These are phyloP conservation scores for Candida golubevii DNA, from an alignment of 805 yeast species.

Conservation along the genomic window DNA sequence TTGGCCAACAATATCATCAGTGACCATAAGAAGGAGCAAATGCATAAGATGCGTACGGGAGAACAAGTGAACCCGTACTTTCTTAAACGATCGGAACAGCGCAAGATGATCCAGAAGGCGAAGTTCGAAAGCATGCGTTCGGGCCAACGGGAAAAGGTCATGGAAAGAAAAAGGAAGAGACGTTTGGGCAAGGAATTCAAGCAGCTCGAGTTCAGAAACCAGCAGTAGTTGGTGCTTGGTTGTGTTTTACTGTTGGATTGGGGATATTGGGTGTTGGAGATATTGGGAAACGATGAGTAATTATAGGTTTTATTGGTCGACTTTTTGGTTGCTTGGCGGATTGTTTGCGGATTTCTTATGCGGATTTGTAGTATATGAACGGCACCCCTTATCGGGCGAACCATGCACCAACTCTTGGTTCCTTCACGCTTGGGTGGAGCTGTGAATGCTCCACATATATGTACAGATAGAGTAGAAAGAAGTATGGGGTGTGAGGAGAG, in stretches of 20 bases:
- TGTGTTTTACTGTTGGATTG: not conserved
- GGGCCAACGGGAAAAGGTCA: conserved; percentile 69
- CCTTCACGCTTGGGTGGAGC: too few species aligned
- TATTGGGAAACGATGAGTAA: too few species aligned
- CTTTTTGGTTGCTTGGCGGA: too few species aligned
- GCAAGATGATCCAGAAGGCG: conserved; percentile 71
- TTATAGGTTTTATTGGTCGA: too few species aligned
- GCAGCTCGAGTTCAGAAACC: conserved; percentile 35
- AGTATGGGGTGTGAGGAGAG: too few species aligned
- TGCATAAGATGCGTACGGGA: conserved; percentile 43
- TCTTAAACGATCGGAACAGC: conserved; percentile 64
- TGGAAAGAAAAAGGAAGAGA: conserved; percentile 86
- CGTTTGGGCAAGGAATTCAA: conserved; percentile 77
- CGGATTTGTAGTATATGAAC: too few species aligned
- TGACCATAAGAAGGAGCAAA: conserved; percentile 51
- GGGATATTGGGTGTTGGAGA: not conserved
- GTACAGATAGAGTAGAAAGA: too few species aligned
- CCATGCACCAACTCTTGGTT: too few species aligned
- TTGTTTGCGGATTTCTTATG: too few species aligned
- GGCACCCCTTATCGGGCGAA: too few species aligned
- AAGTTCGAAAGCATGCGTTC: conserved; percentile 72
- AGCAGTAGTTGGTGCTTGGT: not conserved
- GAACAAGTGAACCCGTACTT: conserved; percentile 51
- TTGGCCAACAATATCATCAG: conserved; percentile 62
- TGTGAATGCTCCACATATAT: too few species aligned